Percentiles rank a stretch among this genome's conserved stretches.
Evolutionary conservation across 2,329 filamentous ascomycete species (phyloP).

Genomic region (Thielaviopsis populi): DNA sequence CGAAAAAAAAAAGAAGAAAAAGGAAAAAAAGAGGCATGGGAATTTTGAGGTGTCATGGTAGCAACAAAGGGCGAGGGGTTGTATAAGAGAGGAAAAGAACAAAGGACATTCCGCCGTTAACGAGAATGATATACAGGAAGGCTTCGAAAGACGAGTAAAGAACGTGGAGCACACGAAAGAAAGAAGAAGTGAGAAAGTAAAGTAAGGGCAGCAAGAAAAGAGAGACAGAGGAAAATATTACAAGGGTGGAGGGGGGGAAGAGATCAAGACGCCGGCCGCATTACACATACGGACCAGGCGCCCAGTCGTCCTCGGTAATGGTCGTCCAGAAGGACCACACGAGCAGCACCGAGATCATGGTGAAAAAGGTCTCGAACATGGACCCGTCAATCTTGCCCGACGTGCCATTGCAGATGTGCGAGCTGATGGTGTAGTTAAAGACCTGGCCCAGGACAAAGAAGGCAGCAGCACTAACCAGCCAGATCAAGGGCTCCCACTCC

Average conservation of each 20-base stretch:
- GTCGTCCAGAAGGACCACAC: slow-evolving; percentile 97
- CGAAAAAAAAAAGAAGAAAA: background rate
- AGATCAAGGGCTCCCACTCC: slow-evolving; percentile 85
- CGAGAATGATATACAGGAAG: background rate
- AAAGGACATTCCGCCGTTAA: background rate
- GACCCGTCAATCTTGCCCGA: slow-evolving; percentile 80
- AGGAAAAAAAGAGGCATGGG: background rate
- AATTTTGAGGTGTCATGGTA: background rate
- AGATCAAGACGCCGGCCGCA: too few relatives aligned
- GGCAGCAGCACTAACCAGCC: slow-evolving; percentile 56
- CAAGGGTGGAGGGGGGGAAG: background rate
- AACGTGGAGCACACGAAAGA: background rate
- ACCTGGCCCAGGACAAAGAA: slow-evolving; percentile 86
- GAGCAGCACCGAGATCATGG: slow-evolving; percentile 63
- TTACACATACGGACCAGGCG: slow-evolving; percentile 35
- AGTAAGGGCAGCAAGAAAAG: slow-evolving; percentile 8
- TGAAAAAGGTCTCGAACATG: slow-evolving; percentile 87
- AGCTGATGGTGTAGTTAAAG: slow-evolving; percentile 90
- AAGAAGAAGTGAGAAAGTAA: slow-evolving; percentile 10
- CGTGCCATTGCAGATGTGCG: slow-evolving; percentile 75
- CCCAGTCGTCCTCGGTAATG: slow-evolving; percentile 98
- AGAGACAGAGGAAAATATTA: slow-evolving; percentile 1
- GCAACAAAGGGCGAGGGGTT: background rate
- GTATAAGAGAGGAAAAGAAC: background rate
- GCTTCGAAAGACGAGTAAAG: background rate